These are phyloP conservation scores for Triticum timopheevii DNA, from an alignment of 176 grass and related monocot genomes.

Conservation along the genomic window DNA sequence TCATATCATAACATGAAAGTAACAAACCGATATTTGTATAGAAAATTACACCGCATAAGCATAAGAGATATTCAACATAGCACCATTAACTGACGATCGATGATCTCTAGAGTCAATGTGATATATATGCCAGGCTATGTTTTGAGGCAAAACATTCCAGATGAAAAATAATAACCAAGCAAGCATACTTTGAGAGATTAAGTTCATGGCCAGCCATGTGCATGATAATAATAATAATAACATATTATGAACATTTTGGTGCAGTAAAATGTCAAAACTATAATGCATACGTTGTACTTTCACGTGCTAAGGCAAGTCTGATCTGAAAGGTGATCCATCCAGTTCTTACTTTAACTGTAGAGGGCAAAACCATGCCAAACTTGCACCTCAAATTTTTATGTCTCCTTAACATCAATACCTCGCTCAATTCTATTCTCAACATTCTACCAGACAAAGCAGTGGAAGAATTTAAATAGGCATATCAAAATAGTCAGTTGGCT, in stretches of 20 bases:
- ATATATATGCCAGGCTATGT: background rate
- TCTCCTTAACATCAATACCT: background rate
- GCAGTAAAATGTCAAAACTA: slow-evolving; percentile 14
- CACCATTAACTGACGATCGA: background rate
- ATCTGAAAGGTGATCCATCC: background rate
- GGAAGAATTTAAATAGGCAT: slow-evolving; percentile 1
- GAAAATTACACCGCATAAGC: background rate
- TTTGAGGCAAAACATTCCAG: slow-evolving; percentile 8
- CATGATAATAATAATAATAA: background rate
- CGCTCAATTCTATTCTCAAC: slow-evolving; percentile 13
- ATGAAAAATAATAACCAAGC: background rate
- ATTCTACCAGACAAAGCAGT: background rate
- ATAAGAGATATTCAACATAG: background rate
- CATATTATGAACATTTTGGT: background rate
- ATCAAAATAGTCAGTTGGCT: background rate
- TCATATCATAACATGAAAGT: slow-evolving; percentile 44
- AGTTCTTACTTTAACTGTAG: slow-evolving; percentile 17
- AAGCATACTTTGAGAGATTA: background rate
- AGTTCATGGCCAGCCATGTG: background rate
- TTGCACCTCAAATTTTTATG: background rate
- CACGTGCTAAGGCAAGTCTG: background rate
- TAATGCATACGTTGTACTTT: background rate
- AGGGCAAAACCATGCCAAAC: background rate
- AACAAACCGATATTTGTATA: background rate
- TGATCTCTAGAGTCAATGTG: background rate